These are phyloP conservation scores for Hemisphaericaspora xylofermentans DNA, from an alignment of 1,139 yeast species.

Conservation along the genomic window DNA sequence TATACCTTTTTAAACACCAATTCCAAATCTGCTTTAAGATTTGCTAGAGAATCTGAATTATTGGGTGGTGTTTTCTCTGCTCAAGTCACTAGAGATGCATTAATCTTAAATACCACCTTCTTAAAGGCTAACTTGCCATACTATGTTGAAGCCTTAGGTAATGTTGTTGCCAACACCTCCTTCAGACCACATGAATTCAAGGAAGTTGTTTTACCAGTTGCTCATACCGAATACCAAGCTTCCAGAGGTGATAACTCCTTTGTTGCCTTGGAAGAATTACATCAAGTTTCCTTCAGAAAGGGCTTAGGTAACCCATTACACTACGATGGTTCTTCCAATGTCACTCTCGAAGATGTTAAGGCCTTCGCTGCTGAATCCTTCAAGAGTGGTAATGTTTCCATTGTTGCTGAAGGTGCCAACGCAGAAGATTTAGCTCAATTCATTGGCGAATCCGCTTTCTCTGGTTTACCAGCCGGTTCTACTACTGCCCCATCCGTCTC, in stretches of 20 bases:
- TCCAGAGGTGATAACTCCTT: conserved; percentile 54
- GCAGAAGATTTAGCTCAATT: conserved; percentile 69
- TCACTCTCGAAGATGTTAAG: conserved; percentile 65
- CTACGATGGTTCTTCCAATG: conserved; percentile 62
- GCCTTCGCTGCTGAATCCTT: conserved; percentile 67
- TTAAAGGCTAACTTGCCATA: conserved; percentile 87
- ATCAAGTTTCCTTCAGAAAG: conserved; percentile 77
- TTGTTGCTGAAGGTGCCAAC: conserved; percentile 74
- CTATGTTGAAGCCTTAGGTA: conserved; percentile 84
- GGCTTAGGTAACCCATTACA: conserved; percentile 87
- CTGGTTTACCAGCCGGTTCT: conserved; percentile 60
- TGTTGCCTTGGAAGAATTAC: conserved; percentile 76
- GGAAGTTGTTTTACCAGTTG: conserved; percentile 83
- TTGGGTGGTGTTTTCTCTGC: conserved; percentile 82
- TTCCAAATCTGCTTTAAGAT: conserved; percentile 83
- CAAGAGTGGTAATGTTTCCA: conserved; percentile 67
- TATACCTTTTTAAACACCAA: conserved; percentile 84
- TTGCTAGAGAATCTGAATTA: conserved; percentile 92
- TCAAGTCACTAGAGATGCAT: conserved; percentile 76
- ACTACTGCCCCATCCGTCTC: conserved; percentile 42
- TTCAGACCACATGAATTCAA: conserved; percentile 80
- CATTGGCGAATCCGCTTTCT: conserved; percentile 65
- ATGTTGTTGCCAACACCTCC: conserved; percentile 68
- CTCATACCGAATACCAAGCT: conserved; percentile 52
- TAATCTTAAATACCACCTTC: conserved; percentile 77